phyloP scores from a whole-genome alignment of 2,329 filamentous ascomycete genomes.

The Penicillium hesseltinei region DNA sequence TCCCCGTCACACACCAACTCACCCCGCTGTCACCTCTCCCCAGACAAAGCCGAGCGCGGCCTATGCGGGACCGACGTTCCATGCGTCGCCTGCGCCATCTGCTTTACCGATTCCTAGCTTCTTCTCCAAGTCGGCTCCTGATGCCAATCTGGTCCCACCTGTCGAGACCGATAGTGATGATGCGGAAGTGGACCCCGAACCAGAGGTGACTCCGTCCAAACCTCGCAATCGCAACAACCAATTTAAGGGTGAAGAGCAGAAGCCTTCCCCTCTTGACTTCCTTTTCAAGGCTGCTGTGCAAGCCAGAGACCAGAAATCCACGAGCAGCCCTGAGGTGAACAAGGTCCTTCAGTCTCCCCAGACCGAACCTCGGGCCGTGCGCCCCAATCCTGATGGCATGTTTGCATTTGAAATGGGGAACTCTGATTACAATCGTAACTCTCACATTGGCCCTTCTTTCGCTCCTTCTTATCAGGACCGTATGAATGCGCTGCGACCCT shows the following conservation, averaged over 20 bases:
- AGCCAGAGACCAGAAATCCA: conserved; percentile 54
- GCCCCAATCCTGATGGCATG: conserved; percentile 53
- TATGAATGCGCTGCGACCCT: conserved; percentile 44
- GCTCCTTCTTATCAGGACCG: conserved; percentile 56
- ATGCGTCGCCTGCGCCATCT: conserved; percentile 88
- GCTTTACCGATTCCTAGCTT: conserved; percentile 89
- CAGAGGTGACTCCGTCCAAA: conserved; percentile 47
- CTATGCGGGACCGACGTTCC: conserved; percentile 92
- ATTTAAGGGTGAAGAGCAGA: conserved; percentile 40
- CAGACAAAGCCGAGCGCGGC: conserved; percentile 40
- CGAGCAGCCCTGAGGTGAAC: conserved; percentile 43
- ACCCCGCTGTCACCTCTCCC: conserved; percentile 45
- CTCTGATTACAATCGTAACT: conserved; percentile 48
- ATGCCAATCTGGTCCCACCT: conserved; percentile 49
- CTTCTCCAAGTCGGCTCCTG: conserved; percentile 70
- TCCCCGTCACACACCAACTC: conserved; percentile 28
- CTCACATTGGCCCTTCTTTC: conserved; percentile 63
- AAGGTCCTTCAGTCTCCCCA: conserved; percentile 53
- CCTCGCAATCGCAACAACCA: conserved; percentile 38
- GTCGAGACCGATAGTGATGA: conserved; percentile 43
- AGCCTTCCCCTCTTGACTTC: conserved; percentile 78
- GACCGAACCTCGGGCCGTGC: conserved; percentile 38
- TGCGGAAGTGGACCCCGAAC: conserved; percentile 33
- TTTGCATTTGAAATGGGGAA: conserved; percentile 69
- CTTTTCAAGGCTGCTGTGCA: conserved; percentile 86